These are phyloP conservation scores for Aspergillus campestris DNA, from an alignment of 495 filamentous ascomycete species.

Conservation along the genomic window DNA sequence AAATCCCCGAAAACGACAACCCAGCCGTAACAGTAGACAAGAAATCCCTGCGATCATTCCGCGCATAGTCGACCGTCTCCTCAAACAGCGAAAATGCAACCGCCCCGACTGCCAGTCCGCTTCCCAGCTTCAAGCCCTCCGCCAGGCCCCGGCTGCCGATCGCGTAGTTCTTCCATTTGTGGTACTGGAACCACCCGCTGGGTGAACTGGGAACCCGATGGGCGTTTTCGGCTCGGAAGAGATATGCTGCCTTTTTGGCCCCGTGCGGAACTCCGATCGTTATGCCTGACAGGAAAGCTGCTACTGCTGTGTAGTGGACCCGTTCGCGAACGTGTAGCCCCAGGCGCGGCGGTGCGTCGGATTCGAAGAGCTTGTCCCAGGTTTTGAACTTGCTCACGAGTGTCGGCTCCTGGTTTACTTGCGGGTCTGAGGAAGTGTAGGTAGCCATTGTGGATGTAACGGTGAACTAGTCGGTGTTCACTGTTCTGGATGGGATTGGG, in stretches of 20 bases:
- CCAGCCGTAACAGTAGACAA: conserved; percentile 71
- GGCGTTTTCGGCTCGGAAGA: conserved; percentile 90
- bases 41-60: conserved; percentile 58
- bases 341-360: conserved; percentile 47
- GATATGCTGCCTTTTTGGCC: conserved; percentile 60
- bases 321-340: conserved; percentile 55
- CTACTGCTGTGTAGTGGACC: conserved; percentile 48
- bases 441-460: conserved; percentile 18
- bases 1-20: conserved; percentile 71
- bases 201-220: conserved; percentile 78
- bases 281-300: conserved; percentile 57
- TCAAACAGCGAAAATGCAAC: conserved; percentile 67
- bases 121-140: conserved; percentile 69
- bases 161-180: conserved; percentile 94
- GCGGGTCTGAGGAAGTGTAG: conserved; percentile 9
- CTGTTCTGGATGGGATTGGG: too few relatives aligned
- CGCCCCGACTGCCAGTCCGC: conserved; percentile 56
- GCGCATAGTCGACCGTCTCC: conserved; percentile 71
- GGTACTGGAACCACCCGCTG: conserved; percentile 91
- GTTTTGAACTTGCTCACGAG: conserved; percentile 23
- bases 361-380: conserved; percentile 38
- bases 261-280: conserved; percentile 64
- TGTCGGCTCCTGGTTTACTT: conserved; percentile 9
- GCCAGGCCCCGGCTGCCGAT: conserved; percentile 61
- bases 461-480: too few relatives aligned